Evolutionary conservation across 2,329 filamentous ascomycete genomes (phyloP), one percentile per base, ranked within the genome.

Genomic region (Acrocalymma vagum): DNA sequence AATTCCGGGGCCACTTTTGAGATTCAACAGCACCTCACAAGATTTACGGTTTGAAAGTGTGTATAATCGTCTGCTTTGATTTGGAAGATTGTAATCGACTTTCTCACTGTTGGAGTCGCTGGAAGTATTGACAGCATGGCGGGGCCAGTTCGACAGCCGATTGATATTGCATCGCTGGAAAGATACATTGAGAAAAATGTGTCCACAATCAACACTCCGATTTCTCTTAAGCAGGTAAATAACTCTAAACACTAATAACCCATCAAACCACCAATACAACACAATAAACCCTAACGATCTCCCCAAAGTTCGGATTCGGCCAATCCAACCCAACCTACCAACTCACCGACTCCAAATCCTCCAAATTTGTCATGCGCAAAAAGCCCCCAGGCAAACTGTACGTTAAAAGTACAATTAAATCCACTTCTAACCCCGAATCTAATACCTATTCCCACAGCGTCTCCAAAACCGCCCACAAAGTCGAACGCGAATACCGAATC

Each of bases 271-370:
- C 24, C 14, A 15, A 20, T 24, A 20, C 23, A n/a, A 28, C 14
- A n/a, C 14, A 10, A 47, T 7, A 15, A 18, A 13, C 14, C 34
- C 29, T 21, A 15, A 14, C 26, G 17, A 34, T 34, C 29, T 9
- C 11, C 17, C 16, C 34, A 23, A 60, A 96, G 87, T 96, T 96
- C 65, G 89, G 91, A 63, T 96, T 93, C 68, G 92, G 92, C 46
- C 92, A 96, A 74, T 95, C 90, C 46, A 96, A 96, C 69, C 92
- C 92, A 27, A 96, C 92, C 3, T 96, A 96, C 74, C 88, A 90
- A 61, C 78, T 96, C 62, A 94, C 84, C n/a, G 83, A 83, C 33
- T 74, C 82, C 50, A 76, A 83, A 61, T 81, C 83, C 38, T 65
- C 74, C 48, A 82, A 84, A 63, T 95, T 85, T 71, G 92, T 96